Conservation (phyloP, 2,329 filamentous ascomycete species). For the Calonectria montana region DNA sequence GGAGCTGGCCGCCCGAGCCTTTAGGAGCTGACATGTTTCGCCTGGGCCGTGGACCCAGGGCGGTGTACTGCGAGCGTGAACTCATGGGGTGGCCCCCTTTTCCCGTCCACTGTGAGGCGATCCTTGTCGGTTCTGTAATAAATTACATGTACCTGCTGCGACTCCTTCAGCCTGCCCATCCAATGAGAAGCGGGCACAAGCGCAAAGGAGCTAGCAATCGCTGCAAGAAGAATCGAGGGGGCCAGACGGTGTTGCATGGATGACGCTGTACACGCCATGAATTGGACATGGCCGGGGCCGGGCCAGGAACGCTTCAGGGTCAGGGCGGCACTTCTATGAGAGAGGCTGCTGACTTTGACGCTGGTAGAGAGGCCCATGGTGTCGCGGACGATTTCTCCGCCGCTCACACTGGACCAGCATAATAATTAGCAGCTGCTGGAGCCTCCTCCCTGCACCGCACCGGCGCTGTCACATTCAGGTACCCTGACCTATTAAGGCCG, state of each 20-base stretch:
- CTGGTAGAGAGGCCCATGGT: not conserved
- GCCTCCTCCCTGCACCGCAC: constrained; percentile 1
- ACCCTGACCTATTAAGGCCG: constrained; percentile 2
- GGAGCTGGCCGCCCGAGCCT: not conserved
- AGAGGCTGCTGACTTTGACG: not conserved
- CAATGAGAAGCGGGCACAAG: constrained; percentile 30
- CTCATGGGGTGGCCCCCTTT: constrained; percentile 38
- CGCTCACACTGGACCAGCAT: not conserved
- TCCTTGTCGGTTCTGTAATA: constrained; percentile 35
- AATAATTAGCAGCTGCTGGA: not conserved
- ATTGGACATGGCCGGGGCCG: not conserved
- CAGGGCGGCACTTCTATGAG: not conserved
- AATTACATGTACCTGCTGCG: constrained; percentile 40
- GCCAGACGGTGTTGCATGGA: not conserved
- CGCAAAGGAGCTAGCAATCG: constrained; percentile 9
- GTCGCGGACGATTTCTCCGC: not conserved
- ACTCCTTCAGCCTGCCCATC: constrained; percentile 32
- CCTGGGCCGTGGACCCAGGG: constrained; percentile 19
- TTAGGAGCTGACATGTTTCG: constrained; percentile 10
- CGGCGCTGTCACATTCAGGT: constrained; percentile 9
- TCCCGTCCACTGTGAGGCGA: constrained; percentile 28
- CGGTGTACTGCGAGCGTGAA: constrained; percentile 29
- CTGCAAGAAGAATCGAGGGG: not conserved
- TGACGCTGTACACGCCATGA: constrained; percentile 7
- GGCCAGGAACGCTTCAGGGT: not conserved